Evolutionary conservation across 2,329 filamentous ascomycete species (phyloP), one percentile per base, ranked within the genome.

Genomic region (Fusarium sp.): DNA sequence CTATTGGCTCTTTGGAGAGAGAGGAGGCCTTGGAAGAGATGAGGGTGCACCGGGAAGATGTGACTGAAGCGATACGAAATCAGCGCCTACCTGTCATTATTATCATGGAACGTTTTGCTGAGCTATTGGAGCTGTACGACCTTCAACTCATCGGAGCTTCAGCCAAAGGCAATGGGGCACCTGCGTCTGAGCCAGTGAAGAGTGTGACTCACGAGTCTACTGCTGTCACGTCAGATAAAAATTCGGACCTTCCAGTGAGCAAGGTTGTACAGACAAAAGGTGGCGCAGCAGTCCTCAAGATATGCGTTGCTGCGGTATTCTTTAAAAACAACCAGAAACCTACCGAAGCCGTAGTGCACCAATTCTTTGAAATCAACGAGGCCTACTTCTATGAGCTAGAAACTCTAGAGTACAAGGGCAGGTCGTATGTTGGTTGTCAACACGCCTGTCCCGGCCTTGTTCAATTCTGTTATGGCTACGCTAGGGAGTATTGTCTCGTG

Each of bases 31-130:
- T 2, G 6, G 10, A 38, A n/a, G 10, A 7, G 7, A 38, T 38
- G 18, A 38, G 34, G 3, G 0, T n/a, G 6, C 34, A 38, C 3
- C 1, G 18, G 0, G 9, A 38, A 2, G 34, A 38, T n/a, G 34
- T 38, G 10, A 38, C 34, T 0, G 34, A 38, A 1, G 6, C 34
- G 18, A 38, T 38, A 7, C 18, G 34, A 0, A 4, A n/a, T 10
- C 34, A 38, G 3, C 34, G 34, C 2, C 34, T 38, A 12, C 34
- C 34, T 38, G 34, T 38, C 0, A 10, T 38, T 0, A 38, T 38
- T 7, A 38, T 38, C 0, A 38, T 38, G 34, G 34, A 38, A 38
- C 34, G 34, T 4, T 38, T 38, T 38, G 34, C 34, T 12, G 18
- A 38, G 34, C 18, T 38, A 4, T n/a, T 38, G 34, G 34, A 38